Evolutionary conservation across 768 basidiomycete species (phyloP), one percentile per base, ranked within the genome.

Genomic region (Asterophora lycoperdoides): DNA sequence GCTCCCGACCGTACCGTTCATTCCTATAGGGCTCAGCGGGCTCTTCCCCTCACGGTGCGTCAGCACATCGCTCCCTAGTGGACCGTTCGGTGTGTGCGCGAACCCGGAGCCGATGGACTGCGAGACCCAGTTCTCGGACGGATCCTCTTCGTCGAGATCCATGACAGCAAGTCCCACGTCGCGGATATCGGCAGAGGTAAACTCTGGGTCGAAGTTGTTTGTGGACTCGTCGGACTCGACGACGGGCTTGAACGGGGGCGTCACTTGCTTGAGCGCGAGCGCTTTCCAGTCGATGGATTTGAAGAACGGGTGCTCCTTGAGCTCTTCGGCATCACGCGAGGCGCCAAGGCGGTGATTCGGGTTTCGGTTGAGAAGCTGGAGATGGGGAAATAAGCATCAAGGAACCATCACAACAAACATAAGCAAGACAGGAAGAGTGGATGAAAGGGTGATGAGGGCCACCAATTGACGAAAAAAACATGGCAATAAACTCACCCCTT

Each of bases 171-270:
- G 72, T 41, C 77, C 86, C 52, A 80, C 78, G 53, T 90, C 83
- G 13, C 84, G 79, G 44, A 97, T 75, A 64, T 95, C 88, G n/a
- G 91, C 87, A 19, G 83, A 78, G 4, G 96, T 99, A 69, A 99
- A 99, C 69, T 97, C 93, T 23, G 93, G 91, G 65, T 99, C 96
- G 62, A 99, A 99, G 73, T 97, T 97, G 55, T 84, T 84, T n/a
- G 92, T 93, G 13, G 88, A 92, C 68, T 99, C 96, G 73, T 99
- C 96, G 14, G 92, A 95, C 68, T 97, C 94, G 54, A 99, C 96
- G 52, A 87, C 77, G 18, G 96, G 96, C 64, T 97, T 98, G 78
- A 98, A 99, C 1, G 96, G 96, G 3, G 96, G 95, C 0, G 93
- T 91, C 38, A 93, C 83, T 62, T 95, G 89, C 63, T 95, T 94